Base-by-base conservation (phyloP, 768 basidiomycete genomes). In the Macrocybe gigantea region DNA sequence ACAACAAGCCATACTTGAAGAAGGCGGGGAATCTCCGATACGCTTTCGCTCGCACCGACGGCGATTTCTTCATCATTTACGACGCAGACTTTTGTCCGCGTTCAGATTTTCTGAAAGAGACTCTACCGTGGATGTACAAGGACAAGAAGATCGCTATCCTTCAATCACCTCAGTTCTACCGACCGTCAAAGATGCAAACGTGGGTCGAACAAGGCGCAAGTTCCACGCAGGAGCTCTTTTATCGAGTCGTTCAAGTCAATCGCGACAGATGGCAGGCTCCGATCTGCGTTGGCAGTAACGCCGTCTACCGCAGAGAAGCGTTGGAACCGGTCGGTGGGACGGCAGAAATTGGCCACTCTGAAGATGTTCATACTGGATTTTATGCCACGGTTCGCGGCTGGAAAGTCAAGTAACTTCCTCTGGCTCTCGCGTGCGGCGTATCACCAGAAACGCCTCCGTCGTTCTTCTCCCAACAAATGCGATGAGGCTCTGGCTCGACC, bases 71-170 rank as follows among this genome's bases (percentile, higher is more conserved):
- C 47, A 55, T 50, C 44, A 58, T 64, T 38, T 64, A 59, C 54
- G 62, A 62, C 47, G 58, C 62, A 15, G 59, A 64, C 37, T 62
- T 62, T 46, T 64, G 62, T 40, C 62, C 62, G 13, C 56, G 62
- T 10, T 39, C 45, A n/a, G 62, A 61, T 37, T 60, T 62, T 47
- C 33, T 62, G 33, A 50, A 51, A 39, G 58, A 60, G 32, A 52
- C 55, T 30, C 49, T 64, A 8, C 60, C 60, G 1, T 54, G 59
- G 45, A 60, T 62, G 57, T 56, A 59, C 33, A 44, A 49, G 22
- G 41, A 59, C 38, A 42, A 53, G 2, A 54, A 64, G 14, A 53
- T 59, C 32, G 59, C 60, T 13, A 64, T 64, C 32, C 54, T 62
- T 8, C 60, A 64, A 47, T 57, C 60, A 5, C 62, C 62, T 5